Percentiles rank a stretch among this genome's conserved stretches.
Conservation (phyloP, 768 basidiomycete species). For the Dentipellis sp. region DNA sequence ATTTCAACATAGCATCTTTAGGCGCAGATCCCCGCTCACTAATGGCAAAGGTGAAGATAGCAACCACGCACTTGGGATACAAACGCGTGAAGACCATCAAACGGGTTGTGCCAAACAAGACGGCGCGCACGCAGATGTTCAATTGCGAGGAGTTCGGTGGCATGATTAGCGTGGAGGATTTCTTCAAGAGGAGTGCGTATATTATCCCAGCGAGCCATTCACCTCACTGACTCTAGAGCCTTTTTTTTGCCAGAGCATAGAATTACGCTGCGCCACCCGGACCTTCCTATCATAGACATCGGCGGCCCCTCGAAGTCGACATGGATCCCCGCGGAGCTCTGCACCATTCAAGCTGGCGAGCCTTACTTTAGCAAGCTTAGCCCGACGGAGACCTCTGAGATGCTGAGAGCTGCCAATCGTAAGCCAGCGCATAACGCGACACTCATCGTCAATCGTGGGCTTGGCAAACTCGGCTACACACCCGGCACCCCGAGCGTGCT, state of each 20-base stretch:
- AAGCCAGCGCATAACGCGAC: slow-evolving; percentile 50
- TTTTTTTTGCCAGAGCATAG: slow-evolving; percentile 40
- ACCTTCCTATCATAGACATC: slow-evolving; percentile 29
- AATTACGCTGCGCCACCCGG: slow-evolving; percentile 32
- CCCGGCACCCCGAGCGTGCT: slow-evolving; percentile 24
- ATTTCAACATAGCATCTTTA: slow-evolving; percentile 32
- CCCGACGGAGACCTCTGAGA: slow-evolving; percentile 53
- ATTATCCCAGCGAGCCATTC: background rate
- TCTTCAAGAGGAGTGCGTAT: slow-evolving; percentile 53
- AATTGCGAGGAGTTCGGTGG: slow-evolving; percentile 48
- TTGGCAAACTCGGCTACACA: slow-evolving; percentile 43
- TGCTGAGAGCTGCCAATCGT: slow-evolving; percentile 65
- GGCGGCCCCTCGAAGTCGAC: slow-evolving; percentile 21
- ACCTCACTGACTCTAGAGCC: slow-evolving; percentile 1
- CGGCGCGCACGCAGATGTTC: slow-evolving; percentile 43
- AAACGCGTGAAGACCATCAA: slow-evolving; percentile 14
- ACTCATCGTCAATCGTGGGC: slow-evolving; percentile 48
- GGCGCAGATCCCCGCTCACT: slow-evolving; percentile 40
- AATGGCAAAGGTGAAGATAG: slow-evolving; percentile 47
- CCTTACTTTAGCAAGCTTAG: slow-evolving; percentile 53
- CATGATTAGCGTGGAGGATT: slow-evolving; percentile 49
- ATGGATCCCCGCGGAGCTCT: slow-evolving; percentile 62
- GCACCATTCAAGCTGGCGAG: slow-evolving; percentile 50
- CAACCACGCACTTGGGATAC: slow-evolving; percentile 38
- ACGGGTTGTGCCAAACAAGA: slow-evolving; percentile 26